Evolutionary conservation across 2,329 filamentous ascomycete genomes (phyloP), one percentile per base, ranked within the genome.

Genomic region (Colletotrichum chrysophilum): DNA sequence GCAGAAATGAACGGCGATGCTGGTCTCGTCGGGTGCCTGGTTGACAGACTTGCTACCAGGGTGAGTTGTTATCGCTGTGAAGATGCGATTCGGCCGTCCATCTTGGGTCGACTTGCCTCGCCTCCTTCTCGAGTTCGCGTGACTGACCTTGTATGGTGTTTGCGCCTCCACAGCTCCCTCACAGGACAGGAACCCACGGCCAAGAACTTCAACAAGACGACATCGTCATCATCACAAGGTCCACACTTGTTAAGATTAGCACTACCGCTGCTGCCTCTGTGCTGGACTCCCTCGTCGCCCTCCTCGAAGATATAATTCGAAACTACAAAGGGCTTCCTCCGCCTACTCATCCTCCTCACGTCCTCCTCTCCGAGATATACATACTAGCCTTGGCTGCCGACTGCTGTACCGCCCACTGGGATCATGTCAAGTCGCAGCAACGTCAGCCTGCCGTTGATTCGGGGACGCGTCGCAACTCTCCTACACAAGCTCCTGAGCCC

Each of bases 351-450:
- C 91, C 92, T 3, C 84, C 87, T 48, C 90, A 93, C 80, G 87
- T 94, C 67, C 84, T 93, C 36, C 87, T 91, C 62, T 93, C 93
- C 21, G 92, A 94, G 81, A 85, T 92, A 64, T 94, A 92, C 79
- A 85, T 93, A n/a, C 83, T 94, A 66, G 88, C 90, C 64, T 85
- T 94, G 56, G 87, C 92, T 43, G 91, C 92, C 80, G 92, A 94
- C 79, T 94, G 92, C 80, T 94, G 91, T 78, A 88, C 89, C 66
- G 88, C 89, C 69, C 89, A 92, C 80, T 93, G 92, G 91, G 84
- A 88, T 32, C 83, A 85, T 52, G 80, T 88, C 58, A 84, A 86
- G 71, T 79, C 75, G 36, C 77, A 80, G 6, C 38, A 60, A n/a
- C 70, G 70, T 18, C 74, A 70, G 13, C 38, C 26, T n/a, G 38